Percentiles rank a stretch among this genome's conserved stretches.
Evolutionary conservation across 1,284 basidiomycete species (phyloP).

Genomic region (Ceratobasidium papillatum): DNA sequence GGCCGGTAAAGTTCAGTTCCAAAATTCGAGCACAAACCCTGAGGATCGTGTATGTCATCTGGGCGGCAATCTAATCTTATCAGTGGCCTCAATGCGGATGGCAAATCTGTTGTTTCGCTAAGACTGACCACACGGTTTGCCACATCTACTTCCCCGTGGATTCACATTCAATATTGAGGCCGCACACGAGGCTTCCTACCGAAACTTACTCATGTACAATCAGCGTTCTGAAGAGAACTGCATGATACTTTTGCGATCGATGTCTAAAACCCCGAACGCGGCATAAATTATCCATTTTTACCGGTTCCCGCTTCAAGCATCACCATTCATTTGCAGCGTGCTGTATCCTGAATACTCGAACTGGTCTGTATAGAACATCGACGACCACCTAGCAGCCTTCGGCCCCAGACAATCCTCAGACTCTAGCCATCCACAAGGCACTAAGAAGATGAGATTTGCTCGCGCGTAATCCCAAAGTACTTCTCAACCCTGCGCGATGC

Average conservation of each 20-base stretch:
- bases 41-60: not conserved
- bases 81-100: not conserved
- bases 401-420: not conserved
- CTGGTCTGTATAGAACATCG: not conserved
- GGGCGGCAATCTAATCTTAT: conserved; percentile 12
- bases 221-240: not conserved
- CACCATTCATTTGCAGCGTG: not conserved
- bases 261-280: too few relatives aligned
- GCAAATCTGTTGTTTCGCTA: not conserved
- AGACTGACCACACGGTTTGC: not conserved
- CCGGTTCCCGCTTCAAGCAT: not conserved
- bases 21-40: conserved; percentile 24
- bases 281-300: too few relatives aligned
- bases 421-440: too few relatives aligned
- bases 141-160: not conserved
- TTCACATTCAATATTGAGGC: not conserved
- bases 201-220: conserved; percentile 3
- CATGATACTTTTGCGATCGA: not conserved
- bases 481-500: not conserved
- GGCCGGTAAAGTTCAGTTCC: conserved; percentile 9
- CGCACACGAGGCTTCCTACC: not conserved
- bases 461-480: too few relatives aligned
- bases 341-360: not conserved
- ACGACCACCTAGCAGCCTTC: not conserved
- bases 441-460: not conserved